Percentiles rank a stretch among this genome's conserved stretches.
phyloP scores from a whole-genome alignment of 768 basidiomycete genomes.

The Scleroderma bovista region DNA sequence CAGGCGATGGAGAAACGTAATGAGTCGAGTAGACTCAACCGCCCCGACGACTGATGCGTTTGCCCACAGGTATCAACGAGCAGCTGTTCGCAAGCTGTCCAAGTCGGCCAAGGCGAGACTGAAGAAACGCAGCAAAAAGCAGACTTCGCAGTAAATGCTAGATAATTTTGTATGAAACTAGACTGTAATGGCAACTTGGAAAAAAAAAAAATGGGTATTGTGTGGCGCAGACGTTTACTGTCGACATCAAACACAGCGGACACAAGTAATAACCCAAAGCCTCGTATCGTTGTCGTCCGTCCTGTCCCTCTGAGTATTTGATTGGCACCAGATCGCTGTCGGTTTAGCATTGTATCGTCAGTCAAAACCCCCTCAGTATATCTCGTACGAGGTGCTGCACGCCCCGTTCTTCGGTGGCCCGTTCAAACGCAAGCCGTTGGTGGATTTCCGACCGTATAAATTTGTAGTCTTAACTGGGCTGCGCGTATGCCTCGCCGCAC shows the following conservation, averaged over 20 bases:
- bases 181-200: conserved; percentile 7
- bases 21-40: conserved; percentile 10
- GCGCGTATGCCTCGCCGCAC: conserved; percentile 56
- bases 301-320: conserved; percentile 7
- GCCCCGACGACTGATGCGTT: background rate
- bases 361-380: conserved; percentile 17
- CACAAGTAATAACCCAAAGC: conserved; percentile 2
- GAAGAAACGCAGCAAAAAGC: conserved; percentile 39
- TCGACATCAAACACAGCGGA: background rate
- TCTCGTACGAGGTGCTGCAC: conserved; percentile 3
- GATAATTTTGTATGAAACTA: conserved; percentile 15
- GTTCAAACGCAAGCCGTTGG: conserved; percentile 17
- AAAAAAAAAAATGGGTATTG: conserved; percentile 20
- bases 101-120: conserved; percentile 53
- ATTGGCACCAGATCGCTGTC: conserved; percentile 7
- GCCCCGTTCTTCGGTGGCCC: background rate
- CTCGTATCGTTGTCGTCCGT: conserved; percentile 10
- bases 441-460: conserved; percentile 34
- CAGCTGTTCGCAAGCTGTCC: conserved; percentile 46
- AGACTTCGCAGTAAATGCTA: conserved; percentile 1
- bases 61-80: conserved; percentile 49
- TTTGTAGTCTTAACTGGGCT: conserved; percentile 29
- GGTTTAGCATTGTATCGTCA: conserved; percentile 18
- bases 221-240: conserved; percentile 8
- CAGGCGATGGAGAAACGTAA: conserved; percentile 36